Percentiles rank a stretch among this genome's conserved stretches.
Evolutionary conservation across 2,329 filamentous ascomycete genomes (phyloP).

Genomic region (Nothophoma quercina): DNA sequence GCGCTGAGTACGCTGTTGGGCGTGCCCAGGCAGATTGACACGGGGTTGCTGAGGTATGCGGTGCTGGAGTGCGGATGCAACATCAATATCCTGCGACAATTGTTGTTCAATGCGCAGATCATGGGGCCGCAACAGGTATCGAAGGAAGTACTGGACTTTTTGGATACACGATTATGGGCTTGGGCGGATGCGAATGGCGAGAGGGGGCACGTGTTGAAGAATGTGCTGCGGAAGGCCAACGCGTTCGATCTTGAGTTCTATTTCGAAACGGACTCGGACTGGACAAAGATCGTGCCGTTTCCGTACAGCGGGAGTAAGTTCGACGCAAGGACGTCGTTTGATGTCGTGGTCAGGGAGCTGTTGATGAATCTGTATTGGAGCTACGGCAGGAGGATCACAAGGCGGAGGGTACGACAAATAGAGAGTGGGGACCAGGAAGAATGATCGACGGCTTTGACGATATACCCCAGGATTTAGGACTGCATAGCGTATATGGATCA

Average conservation of each 20-base stretch:
- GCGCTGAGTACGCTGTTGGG: constrained; percentile 44
- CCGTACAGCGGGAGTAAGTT: constrained; percentile 46
- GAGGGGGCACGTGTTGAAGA: constrained; percentile 38
- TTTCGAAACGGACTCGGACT: constrained; percentile 37
- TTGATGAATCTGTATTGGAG: constrained; percentile 42
- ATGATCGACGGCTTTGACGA: too few species aligned
- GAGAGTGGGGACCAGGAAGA: neutral
- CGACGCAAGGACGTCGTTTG: constrained; percentile 36
- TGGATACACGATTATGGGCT: constrained; percentile 44
- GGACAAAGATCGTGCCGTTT: constrained; percentile 41
- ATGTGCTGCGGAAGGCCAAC: constrained; percentile 41
- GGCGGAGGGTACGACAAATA: constrained; percentile 18
- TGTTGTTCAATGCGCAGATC: constrained; percentile 48
- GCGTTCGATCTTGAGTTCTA: constrained; percentile 46
- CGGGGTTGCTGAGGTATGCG: constrained; percentile 38
- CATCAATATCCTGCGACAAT: constrained; percentile 39
- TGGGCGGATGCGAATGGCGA: constrained; percentile 43
- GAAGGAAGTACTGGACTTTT: constrained; percentile 38
- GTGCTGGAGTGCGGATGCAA: constrained; percentile 41
- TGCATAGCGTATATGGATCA: too few species aligned
- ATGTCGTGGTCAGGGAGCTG: constrained; percentile 36
- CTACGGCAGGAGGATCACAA: constrained; percentile 44
- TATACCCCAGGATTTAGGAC: too few species aligned
- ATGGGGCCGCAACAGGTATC: constrained; percentile 24
- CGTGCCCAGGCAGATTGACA: constrained; percentile 38